Conservation (phyloP, 306 rosid genomes). For the Cucurbita moschata region DNA sequence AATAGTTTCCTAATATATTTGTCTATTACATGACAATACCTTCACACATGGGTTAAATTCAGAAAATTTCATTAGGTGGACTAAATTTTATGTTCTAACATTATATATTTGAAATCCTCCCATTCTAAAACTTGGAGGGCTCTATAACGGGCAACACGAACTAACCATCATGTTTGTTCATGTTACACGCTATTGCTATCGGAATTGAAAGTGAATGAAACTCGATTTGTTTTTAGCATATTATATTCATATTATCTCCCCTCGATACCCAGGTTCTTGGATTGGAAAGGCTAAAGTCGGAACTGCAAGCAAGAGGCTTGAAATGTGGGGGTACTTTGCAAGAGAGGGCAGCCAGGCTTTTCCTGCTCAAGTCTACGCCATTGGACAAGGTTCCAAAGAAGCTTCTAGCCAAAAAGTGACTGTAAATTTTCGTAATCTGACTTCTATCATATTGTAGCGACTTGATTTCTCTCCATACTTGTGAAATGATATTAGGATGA, state of each 20-base stretch:
- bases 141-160: no score
- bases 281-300: conserved; percentile 62
- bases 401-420: conserved; percentile 62
- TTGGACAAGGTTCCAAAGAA: conserved; percentile 72
- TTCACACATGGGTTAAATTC: background rate
- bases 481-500: background rate
- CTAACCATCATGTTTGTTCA: background rate
- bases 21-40: no score
- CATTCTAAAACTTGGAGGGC: background rate
- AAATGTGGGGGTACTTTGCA: conserved; percentile 88
- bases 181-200: background rate
- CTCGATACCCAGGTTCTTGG: conserved; percentile 46
- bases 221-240: background rate
- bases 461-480: background rate
- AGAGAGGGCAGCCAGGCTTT: conserved; percentile 90
- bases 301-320: conserved; percentile 60
- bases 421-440: background rate
- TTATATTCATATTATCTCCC: background rate
- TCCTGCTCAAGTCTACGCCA: conserved; percentile 65
- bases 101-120: background rate
- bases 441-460: background rate
- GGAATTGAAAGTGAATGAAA: background rate
- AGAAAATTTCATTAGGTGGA: background rate
- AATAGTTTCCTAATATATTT: background rate
- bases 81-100: background rate